Evolutionary conservation across 2,329 filamentous ascomycete genomes (phyloP).

Genomic region (Nothophoma quercina): DNA sequence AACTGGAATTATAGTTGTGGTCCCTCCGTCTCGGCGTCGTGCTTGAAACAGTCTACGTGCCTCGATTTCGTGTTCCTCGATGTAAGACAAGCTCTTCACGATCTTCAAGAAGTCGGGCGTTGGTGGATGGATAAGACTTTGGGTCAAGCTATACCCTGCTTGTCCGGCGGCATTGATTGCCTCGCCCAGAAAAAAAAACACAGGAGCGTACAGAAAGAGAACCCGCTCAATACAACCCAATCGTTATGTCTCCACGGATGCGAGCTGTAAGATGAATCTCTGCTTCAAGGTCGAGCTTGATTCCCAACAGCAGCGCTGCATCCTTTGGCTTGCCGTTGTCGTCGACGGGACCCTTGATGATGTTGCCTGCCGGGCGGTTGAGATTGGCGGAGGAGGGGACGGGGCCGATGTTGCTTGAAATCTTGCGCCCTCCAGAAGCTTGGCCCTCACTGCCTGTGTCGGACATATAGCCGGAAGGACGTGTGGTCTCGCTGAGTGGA

Average conservation of each 20-base stretch:
- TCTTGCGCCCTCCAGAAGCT: slow-evolving; percentile 50
- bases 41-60: not conserved
- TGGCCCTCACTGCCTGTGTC: slow-evolving; percentile 53
- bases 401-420: slow-evolving; percentile 36
- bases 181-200: not conserved
- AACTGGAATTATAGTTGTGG: slow-evolving; percentile 8
- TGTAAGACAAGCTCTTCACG: slow-evolving; percentile 18
- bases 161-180: not conserved
- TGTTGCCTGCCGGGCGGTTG: slow-evolving; percentile 50
- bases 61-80: slow-evolving; percentile 3
- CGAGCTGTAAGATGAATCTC: slow-evolving; percentile 69
- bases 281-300: slow-evolving; percentile 70
- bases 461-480: slow-evolving; percentile 42
- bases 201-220: not conserved
- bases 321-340: slow-evolving; percentile 65
- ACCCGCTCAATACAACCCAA: slow-evolving; percentile 63
- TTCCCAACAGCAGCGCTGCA: slow-evolving; percentile 66
- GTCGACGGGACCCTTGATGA: slow-evolving; percentile 65
- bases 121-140: not conserved
- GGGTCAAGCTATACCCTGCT: too few species aligned
- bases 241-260: slow-evolving; percentile 67
- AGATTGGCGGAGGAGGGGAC: slow-evolving; percentile 51
- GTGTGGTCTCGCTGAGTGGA: slow-evolving; percentile 33
- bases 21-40: too few species aligned
- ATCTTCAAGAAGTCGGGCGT: slow-evolving; percentile 10